Conservation (phyloP, 2,329 filamentous ascomycete species). For the Claviceps sp. region DNA sequence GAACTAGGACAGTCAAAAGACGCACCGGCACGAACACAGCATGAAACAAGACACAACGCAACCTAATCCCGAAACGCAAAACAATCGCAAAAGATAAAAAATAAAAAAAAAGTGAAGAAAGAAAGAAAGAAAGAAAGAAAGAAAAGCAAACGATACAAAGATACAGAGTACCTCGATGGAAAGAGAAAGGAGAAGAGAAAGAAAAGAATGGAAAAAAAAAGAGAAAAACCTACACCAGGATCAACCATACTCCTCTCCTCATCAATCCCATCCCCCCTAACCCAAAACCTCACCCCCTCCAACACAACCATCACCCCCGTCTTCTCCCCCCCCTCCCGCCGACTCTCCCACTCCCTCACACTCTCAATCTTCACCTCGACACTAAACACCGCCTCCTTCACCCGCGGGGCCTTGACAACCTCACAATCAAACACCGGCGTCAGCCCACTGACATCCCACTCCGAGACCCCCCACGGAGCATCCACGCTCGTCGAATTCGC, state of each 20-base stretch:
- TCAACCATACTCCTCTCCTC: constrained; percentile 63
- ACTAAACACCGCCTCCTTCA: constrained; percentile 70
- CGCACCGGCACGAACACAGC: too few species aligned
- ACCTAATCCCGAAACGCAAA: background rate
- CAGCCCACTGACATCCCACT: constrained; percentile 70
- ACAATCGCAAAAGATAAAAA: background rate
- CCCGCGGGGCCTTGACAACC: constrained; percentile 56
- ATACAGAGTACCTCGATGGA: background rate
- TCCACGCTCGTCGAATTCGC: constrained; percentile 74
- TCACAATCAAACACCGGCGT: constrained; percentile 43
- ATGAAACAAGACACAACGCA: too few species aligned
- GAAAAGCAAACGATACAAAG: background rate
- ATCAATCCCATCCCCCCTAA: constrained; percentile 74
- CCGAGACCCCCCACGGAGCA: constrained; percentile 59
- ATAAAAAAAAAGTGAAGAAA: too few species aligned
- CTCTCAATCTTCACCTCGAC: constrained; percentile 71
- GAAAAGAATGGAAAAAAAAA: background rate
- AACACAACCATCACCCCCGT: constrained; percentile 62
- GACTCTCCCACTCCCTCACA: constrained; percentile 64
- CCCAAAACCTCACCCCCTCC: constrained; percentile 82
- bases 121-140: background rate
- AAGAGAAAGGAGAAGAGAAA: background rate
- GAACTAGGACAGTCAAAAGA: too few species aligned
- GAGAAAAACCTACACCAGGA: constrained; percentile 38
- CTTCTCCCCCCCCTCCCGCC: constrained; percentile 53